phyloP scores from a whole-genome alignment of 2,329 filamentous ascomycete species.

The Sporothrix euskadiensis region DNA sequence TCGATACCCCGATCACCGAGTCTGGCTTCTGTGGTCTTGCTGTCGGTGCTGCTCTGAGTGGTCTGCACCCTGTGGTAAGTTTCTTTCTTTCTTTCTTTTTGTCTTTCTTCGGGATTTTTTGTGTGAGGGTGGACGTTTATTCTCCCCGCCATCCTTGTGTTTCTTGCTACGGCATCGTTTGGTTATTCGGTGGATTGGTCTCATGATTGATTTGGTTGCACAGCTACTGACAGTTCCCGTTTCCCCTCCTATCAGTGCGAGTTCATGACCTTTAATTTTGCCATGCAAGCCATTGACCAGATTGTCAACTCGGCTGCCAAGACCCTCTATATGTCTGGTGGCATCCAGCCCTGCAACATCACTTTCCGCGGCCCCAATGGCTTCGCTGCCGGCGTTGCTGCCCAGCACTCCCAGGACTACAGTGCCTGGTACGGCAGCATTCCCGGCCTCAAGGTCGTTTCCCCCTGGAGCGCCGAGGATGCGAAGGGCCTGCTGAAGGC shows the following conservation, averaged over 20 bases:
- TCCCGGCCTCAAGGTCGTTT: conserved; percentile 93
- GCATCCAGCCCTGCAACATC: conserved; percentile 99
- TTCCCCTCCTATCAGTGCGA: conserved; percentile 65
- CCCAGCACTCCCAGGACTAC: conserved; percentile 99
- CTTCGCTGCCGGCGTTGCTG: conserved; percentile 91
- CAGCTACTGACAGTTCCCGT: conserved; percentile 10
- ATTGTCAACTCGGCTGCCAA: conserved; percentile 99
- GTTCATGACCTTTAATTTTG: conserved; percentile 99
- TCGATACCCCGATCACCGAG: conserved; percentile 98
- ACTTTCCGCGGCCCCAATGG: conserved; percentile 99
- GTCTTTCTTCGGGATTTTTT: no score
- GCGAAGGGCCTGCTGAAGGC: conserved; percentile 98
- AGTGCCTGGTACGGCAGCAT: conserved; percentile 98
- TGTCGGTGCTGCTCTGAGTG: conserved; percentile 90
- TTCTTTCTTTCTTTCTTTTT: no score
- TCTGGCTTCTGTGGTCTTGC: conserved; percentile 92
- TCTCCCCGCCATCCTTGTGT: neutral
- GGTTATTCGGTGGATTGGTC: neutral
- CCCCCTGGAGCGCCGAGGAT: conserved; percentile 95
- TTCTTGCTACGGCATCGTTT: neutral
- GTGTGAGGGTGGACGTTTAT: neutral
- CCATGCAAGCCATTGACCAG: conserved; percentile 99
- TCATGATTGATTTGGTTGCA: neutral
- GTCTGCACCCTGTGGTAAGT: conserved; percentile 89
- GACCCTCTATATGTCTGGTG: conserved; percentile 99